Conservation (phyloP, 1,284 basidiomycete genomes). For the Apiotrichum gamsii region DNA sequence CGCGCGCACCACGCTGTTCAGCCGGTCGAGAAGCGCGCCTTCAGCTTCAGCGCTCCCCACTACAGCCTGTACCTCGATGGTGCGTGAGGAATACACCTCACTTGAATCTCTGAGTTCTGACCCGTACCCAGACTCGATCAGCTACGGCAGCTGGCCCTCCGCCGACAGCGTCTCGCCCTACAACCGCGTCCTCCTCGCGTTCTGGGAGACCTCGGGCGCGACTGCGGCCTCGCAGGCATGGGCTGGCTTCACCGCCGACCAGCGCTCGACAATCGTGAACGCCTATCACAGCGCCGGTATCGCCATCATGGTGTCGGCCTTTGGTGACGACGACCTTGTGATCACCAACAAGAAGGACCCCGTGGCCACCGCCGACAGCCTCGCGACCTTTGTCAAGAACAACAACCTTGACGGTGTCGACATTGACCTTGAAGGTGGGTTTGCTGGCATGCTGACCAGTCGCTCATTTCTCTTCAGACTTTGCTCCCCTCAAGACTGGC, state of each 20-base stretch:
- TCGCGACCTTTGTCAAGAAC: conserved; percentile 45
- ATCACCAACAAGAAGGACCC: conserved; percentile 45
- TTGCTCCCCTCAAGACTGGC: conserved; percentile 8
- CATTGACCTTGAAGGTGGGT: conserved; percentile 49
- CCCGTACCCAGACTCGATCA: conserved; percentile 31
- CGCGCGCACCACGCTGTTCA: background rate
- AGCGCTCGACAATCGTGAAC: conserved; percentile 34
- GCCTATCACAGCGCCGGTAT: conserved; percentile 49
- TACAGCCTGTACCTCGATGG: conserved; percentile 43
- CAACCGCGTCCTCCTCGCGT: conserved; percentile 50
- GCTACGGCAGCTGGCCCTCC: conserved; percentile 23
- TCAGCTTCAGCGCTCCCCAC: conserved; percentile 32
- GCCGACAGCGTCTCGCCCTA: conserved; percentile 20
- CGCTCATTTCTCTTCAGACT: too few species aligned
- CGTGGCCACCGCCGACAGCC: conserved; percentile 31
- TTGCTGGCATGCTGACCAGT: background rate
- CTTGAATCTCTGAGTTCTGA: conserved; percentile 8
- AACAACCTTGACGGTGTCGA: conserved; percentile 52
- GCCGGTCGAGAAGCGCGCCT: conserved; percentile 4
- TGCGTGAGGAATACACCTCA: conserved; percentile 5
- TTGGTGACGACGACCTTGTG: conserved; percentile 47
- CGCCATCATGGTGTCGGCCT: conserved; percentile 49
- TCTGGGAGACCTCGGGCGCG: conserved; percentile 48
- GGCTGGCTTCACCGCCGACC: conserved; percentile 26
- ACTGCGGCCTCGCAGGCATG: conserved; percentile 42